Base-by-base conservation (phyloP, 805 yeast species). In the Lachancea nothofagi region DNA sequence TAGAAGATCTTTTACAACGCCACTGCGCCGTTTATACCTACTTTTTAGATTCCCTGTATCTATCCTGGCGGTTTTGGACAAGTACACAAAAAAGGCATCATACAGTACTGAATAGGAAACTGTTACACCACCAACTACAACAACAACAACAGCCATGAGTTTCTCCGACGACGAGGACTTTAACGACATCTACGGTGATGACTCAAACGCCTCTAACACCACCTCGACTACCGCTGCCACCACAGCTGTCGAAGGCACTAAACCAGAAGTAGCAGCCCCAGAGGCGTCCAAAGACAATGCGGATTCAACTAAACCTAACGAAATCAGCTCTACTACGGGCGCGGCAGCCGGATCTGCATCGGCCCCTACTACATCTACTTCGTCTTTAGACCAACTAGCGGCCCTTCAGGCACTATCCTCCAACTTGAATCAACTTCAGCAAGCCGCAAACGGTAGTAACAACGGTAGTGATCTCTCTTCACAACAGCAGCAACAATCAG, bases 101-200 rank as follows among this genome's bases (percentile, higher is more conserved):
- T 9, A 7, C 19, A 15, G 6, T 14, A n/a, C n/a, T n/a, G n/a
- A n/a, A n/a, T n/a, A 14, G 51, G 35, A 5, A 43, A 39, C 6
- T 33, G 35, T 13, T 33, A 21, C 29, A 18, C 15, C 19, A 27
- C 14, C 4, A 29, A 14, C 26, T 23, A 21, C 28, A 43, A 26
- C 33, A 36, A 8, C 33, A 12, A 31, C 35, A 20, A 13, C 17
- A 19, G n/a, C 38, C 40, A 79, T 78, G 83, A 75, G 82, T 44
- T 64, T 68, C 42, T 75, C 82, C 45, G 95, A 87, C 66, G 96
- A 88, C 67, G 97, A 89, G 66, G 96, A 88, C 62, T 89, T 89
- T 64, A 95, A 88, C 66, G 96, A 89, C 62, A 85, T 89, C 66
- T 89, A 89, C 66, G 66, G 65, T 39, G 63, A 62, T 41, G 69